phyloP scores from a whole-genome alignment of 2,329 filamentous ascomycete genomes.

The Talaromyces sp. region DNA sequence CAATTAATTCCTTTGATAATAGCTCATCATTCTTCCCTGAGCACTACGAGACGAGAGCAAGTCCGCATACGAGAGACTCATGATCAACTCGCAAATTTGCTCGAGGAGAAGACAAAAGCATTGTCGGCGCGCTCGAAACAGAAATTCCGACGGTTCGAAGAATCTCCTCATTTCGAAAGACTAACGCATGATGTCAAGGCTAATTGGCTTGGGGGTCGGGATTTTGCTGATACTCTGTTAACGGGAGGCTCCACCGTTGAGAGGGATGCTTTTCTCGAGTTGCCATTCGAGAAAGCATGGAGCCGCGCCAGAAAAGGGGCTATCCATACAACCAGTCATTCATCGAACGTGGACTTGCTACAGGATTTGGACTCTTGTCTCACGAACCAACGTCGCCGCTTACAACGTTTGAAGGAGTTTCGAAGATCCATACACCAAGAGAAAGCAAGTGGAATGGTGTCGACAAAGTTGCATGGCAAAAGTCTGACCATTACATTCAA shows the following conservation, averaged over 20 bases:
- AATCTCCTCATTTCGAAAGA: slow-evolving; percentile 39
- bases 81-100: slow-evolving; percentile 59
- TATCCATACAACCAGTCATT: slow-evolving; percentile 41
- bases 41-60: slow-evolving; percentile 58
- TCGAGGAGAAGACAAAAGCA: slow-evolving; percentile 61
- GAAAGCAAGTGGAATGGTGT: background rate
- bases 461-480: slow-evolving; percentile 14
- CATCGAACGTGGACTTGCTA: slow-evolving; percentile 43
- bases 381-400: slow-evolving; percentile 61
- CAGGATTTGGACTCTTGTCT: slow-evolving; percentile 70
- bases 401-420: slow-evolving; percentile 73
- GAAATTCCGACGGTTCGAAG: slow-evolving; percentile 27
- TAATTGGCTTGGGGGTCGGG: slow-evolving; percentile 75
- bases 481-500: slow-evolving; percentile 29
- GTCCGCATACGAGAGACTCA: slow-evolving; percentile 58
- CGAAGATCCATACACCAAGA: slow-evolving; percentile 37
- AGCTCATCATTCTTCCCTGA: slow-evolving; percentile 67
- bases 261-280: slow-evolving; percentile 62
- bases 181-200: slow-evolving; percentile 53
- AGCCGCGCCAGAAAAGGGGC: slow-evolving; percentile 57
- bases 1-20: slow-evolving; percentile 63
- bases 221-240: slow-evolving; percentile 69
- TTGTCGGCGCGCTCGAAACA: slow-evolving; percentile 41
- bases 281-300: slow-evolving; percentile 70
- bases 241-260: slow-evolving; percentile 59